Evolutionary conservation across 441 rosid species (phyloP).

Genomic region (Adansonia gregorii): DNA sequence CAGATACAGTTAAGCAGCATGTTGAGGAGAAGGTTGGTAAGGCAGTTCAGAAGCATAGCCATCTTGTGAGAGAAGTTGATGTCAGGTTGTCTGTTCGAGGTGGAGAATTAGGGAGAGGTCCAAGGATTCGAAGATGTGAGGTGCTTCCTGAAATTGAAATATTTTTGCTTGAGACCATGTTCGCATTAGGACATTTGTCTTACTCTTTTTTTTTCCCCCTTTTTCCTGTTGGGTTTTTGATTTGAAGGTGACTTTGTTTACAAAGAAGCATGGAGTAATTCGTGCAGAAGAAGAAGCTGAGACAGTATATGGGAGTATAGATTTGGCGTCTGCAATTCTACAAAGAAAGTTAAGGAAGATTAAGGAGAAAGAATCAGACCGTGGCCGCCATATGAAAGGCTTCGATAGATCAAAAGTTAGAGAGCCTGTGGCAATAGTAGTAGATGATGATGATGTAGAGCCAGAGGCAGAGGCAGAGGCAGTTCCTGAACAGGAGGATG

Average conservation of each 20-base stretch:
- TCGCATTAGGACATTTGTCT: background rate
- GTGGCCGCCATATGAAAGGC: conserved; percentile 92
- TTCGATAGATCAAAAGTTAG: conserved; percentile 61
- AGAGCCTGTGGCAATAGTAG: conserved; percentile 50
- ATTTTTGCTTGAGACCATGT: background rate
- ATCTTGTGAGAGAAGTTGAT: conserved; percentile 87
- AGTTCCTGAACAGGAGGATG: conserved; percentile 38
- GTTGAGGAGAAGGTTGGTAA: conserved; percentile 87
- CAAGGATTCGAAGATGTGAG: conserved; percentile 86
- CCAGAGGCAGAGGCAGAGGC: conserved; percentile 32
- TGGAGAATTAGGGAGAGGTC: conserved; percentile 94
- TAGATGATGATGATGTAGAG: conserved; percentile 35
- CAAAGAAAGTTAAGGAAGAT: conserved; percentile 93
- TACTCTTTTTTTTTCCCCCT: background rate
- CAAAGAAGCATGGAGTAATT: conserved; percentile 92
- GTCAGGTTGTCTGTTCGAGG: conserved; percentile 88
- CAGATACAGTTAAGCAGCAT: conserved; percentile 68
- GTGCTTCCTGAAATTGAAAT: conserved; percentile 37
- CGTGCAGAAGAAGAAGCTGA: conserved; percentile 94
- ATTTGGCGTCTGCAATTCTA: conserved; percentile 74
- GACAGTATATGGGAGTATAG: conserved; percentile 72
- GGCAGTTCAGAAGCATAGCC: conserved; percentile 83
- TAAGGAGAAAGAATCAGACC: conserved; percentile 94
- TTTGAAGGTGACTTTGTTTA: conserved; percentile 74
- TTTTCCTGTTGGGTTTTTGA: conserved; percentile 13